A percentile compares a stretch with the other conserved stretches of the same genome.
Evolutionary conservation across 495 filamentous ascomycete species (phyloP).

Genomic region (Alectoria sarmentosa): DNA sequence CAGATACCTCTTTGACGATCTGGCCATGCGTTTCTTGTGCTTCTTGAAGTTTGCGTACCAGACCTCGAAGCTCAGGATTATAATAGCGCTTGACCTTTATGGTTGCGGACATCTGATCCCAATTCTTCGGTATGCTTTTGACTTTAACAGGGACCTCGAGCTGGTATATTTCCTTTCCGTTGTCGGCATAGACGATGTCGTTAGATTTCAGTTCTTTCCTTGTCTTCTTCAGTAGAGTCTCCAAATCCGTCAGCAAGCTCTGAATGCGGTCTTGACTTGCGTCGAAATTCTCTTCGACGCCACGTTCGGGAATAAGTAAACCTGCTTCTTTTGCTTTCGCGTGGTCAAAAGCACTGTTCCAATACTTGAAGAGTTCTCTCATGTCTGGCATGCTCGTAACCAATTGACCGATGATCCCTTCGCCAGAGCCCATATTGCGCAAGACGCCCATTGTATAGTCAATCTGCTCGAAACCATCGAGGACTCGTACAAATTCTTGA

Average conservation of each 20-base stretch:
- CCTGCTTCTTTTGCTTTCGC: slow-evolving; percentile 67
- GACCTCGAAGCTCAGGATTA: slow-evolving; percentile 68
- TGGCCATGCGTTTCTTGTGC: slow-evolving; percentile 91
- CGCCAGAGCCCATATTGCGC: slow-evolving; percentile 56
- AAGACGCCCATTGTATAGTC: slow-evolving; percentile 83
- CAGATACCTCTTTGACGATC: slow-evolving; percentile 79
- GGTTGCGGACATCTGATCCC: slow-evolving; percentile 96
- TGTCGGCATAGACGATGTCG: slow-evolving; percentile 76
- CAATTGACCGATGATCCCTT: slow-evolving; percentile 78
- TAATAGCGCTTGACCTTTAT: slow-evolving; percentile 91
- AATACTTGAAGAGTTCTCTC: slow-evolving; percentile 60
- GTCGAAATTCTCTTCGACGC: slow-evolving; percentile 91
- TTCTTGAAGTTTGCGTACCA: slow-evolving; percentile 84
- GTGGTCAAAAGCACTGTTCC: slow-evolving; percentile 92
- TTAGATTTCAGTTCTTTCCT: slow-evolving; percentile 57
- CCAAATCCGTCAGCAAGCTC: slow-evolving; percentile 61
- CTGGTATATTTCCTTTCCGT: slow-evolving; percentile 96
- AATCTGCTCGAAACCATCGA: slow-evolving; percentile 97
- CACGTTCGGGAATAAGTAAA: slow-evolving; percentile 76
- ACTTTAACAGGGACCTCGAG: slow-evolving; percentile 83
- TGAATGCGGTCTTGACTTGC: slow-evolving; percentile 71
- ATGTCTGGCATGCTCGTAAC: slow-evolving; percentile 82
- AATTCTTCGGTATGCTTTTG: slow-evolving; percentile 73
- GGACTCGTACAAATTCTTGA: slow-evolving; percentile 85
- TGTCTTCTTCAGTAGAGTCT: slow-evolving; percentile 61